A percentile compares a stretch with the other conserved stretches of the same genome.
These are phyloP conservation scores for Apophysomyces variabilis DNA, from an alignment of 371 early-diverging fungal species.

Conservation along the genomic window DNA sequence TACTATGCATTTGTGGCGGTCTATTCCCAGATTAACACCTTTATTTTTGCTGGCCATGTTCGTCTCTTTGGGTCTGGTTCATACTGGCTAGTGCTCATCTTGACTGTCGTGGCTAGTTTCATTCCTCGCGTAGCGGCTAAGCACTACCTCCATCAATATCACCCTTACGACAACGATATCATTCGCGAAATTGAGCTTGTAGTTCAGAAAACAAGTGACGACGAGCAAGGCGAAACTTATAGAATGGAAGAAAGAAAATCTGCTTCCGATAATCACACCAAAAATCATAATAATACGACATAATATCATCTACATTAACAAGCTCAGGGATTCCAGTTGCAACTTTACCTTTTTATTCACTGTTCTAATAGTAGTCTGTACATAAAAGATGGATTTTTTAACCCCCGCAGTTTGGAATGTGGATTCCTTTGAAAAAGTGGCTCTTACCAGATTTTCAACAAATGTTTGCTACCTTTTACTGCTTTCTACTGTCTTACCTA, in stretches of 20 bases:
- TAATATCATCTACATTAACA: too few relatives aligned
- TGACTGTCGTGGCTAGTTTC: slow-evolving; percentile 53
- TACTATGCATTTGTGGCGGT: slow-evolving; percentile 55
- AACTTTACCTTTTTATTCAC: too few relatives aligned
- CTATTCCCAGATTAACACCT: slow-evolving; percentile 50
- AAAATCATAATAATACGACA: not conserved
- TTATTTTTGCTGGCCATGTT: slow-evolving; percentile 47
- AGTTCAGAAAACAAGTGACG: slow-evolving; percentile 15
- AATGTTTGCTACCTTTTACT: too few relatives aligned
- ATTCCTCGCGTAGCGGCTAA: slow-evolving; percentile 54
- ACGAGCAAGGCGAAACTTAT: slow-evolving; percentile 2
- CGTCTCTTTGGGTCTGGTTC: slow-evolving; percentile 49
- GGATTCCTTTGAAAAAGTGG: too few relatives aligned
- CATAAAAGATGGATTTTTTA: too few relatives aligned
- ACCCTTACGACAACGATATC: slow-evolving; percentile 69
- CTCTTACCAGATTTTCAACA: too few relatives aligned
- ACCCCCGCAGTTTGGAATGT: too few relatives aligned
- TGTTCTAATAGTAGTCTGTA: too few relatives aligned
- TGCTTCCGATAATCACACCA: not conserved
- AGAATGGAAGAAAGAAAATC: not conserved
- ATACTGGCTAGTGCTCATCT: slow-evolving; percentile 55
- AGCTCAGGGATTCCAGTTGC: too few relatives aligned
- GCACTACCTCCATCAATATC: slow-evolving; percentile 51
- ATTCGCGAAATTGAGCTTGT: slow-evolving; percentile 60
- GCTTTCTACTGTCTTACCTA: too few relatives aligned